Conservation (phyloP, 1,139 yeast species). For the Yamadazyma diddensiae region DNA sequence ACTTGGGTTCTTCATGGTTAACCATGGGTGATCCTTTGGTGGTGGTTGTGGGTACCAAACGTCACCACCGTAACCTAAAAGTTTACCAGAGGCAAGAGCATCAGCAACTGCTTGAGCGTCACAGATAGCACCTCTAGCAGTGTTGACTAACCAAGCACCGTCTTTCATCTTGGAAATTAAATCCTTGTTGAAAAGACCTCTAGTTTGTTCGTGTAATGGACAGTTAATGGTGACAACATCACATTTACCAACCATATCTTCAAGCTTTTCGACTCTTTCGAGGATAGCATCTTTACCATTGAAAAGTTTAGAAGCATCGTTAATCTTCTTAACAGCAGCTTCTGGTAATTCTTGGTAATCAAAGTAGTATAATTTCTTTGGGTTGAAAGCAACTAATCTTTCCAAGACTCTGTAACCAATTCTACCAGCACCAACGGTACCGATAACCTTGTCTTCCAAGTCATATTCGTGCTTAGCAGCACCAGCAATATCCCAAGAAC, state of each 20-base stretch:
- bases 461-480: constrained; percentile 73
- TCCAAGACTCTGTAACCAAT: constrained; percentile 77
- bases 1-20: constrained; percentile 58
- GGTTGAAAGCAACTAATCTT: constrained; percentile 70
- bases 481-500: constrained; percentile 78
- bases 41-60: constrained; percentile 86
- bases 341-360: constrained; percentile 71
- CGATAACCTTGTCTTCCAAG: constrained; percentile 70
- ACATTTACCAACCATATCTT: constrained; percentile 65
- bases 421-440: constrained; percentile 82
- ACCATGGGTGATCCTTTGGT: constrained; percentile 75
- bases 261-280: constrained; percentile 60
- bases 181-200: constrained; percentile 66
- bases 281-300: constrained; percentile 40
- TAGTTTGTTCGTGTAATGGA: constrained; percentile 71
- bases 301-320: constrained; percentile 36
- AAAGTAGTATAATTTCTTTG: constrained; percentile 68
- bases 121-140: constrained; percentile 83
- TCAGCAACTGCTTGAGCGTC: constrained; percentile 73
- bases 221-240: constrained; percentile 78
- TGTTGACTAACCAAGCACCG: constrained; percentile 76
- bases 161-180: constrained; percentile 69
- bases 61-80: constrained; percentile 82
- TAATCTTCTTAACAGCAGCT: constrained; percentile 53
- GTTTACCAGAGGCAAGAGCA: constrained; percentile 65